Evolutionary conservation across 2,329 filamentous ascomycete genomes (phyloP).

Genomic region (Fusarium subtropicale): DNA sequence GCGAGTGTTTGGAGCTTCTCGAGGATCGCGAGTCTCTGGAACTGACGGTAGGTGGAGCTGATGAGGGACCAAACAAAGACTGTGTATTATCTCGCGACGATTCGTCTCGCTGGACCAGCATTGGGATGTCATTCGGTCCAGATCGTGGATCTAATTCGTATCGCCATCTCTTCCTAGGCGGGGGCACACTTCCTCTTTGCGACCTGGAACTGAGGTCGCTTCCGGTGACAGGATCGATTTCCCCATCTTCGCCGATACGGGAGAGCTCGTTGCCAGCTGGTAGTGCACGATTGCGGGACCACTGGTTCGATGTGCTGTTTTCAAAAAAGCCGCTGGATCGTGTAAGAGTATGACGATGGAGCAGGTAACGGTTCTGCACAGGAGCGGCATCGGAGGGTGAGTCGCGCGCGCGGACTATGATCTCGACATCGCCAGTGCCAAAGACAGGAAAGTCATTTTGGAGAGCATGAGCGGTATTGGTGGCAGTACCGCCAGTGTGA

Average conservation of each 20-base stretch:
- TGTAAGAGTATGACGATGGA: slow-evolving; percentile 87
- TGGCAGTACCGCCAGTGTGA: slow-evolving; percentile 77
- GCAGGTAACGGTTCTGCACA: slow-evolving; percentile 81
- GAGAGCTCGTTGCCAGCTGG: slow-evolving; percentile 60
- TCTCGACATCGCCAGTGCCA: slow-evolving; percentile 93
- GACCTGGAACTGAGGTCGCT: slow-evolving; percentile 40
- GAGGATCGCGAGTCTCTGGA: slow-evolving; percentile 58
- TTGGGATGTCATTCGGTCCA: slow-evolving; percentile 81
- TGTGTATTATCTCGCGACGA: slow-evolving; percentile 36
- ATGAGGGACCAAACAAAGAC: slow-evolving; percentile 51
- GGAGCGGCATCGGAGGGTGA: slow-evolving; percentile 32
- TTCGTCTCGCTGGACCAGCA: slow-evolving; percentile 83
- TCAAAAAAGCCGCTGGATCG: slow-evolving; percentile 96
- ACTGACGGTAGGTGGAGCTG: slow-evolving; percentile 38
- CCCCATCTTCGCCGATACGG: slow-evolving; percentile 62
- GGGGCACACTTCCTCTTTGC: slow-evolving; percentile 18
- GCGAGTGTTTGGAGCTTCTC: slow-evolving; percentile 40
- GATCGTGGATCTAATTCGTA: slow-evolving; percentile 87
- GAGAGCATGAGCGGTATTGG: slow-evolving; percentile 73
- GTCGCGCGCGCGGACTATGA: slow-evolving; percentile 74
- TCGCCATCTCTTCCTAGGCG: slow-evolving; percentile 74
- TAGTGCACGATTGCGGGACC: slow-evolving; percentile 59
- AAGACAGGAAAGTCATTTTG: slow-evolving; percentile 96
- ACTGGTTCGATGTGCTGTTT: slow-evolving; percentile 82
- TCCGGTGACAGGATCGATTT: slow-evolving; percentile 39